A percentile compares a stretch with the other conserved stretches of the same genome.
phyloP scores from a whole-genome alignment of 495 filamentous ascomycete species.

The Aspergillus baeticus region DNA sequence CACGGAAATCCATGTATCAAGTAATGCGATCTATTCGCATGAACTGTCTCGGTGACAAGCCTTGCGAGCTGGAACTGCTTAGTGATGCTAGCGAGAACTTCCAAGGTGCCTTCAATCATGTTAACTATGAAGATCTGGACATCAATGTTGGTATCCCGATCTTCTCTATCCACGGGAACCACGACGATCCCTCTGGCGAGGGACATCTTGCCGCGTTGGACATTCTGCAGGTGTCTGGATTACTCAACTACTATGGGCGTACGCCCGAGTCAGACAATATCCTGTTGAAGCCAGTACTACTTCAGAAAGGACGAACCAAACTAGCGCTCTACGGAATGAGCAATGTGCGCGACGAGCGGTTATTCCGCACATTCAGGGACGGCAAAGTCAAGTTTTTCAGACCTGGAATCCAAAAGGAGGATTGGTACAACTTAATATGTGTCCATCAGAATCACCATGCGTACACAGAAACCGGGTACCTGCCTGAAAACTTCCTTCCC shows the following conservation, averaged over 20 bases:
- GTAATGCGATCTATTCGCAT: constrained; percentile 91
- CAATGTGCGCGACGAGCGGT: constrained; percentile 92
- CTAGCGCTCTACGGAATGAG: constrained; percentile 93
- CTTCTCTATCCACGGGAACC: constrained; percentile 98
- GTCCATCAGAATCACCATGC: constrained; percentile 97
- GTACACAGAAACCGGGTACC: constrained; percentile 83
- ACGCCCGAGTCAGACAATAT: constrained; percentile 92
- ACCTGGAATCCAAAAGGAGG: constrained; percentile 74
- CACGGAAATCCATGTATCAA: constrained; percentile 93
- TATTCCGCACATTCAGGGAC: constrained; percentile 90
- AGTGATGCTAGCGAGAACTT: constrained; percentile 91
- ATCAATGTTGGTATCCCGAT: constrained; percentile 98
- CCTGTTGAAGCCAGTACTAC: constrained; percentile 80
- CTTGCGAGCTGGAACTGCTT: constrained; percentile 92
- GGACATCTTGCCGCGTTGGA: constrained; percentile 88
- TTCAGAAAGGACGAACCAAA: constrained; percentile 94
- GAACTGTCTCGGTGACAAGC: constrained; percentile 93
- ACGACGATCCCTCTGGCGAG: constrained; percentile 95
- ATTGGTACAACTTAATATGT: constrained; percentile 96
- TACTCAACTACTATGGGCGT: constrained; percentile 95
- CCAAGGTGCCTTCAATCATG: constrained; percentile 78
- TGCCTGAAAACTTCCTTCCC: constrained; percentile 92
- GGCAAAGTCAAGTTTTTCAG: constrained; percentile 91
- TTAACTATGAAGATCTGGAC: constrained; percentile 97
- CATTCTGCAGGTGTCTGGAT: constrained; percentile 82